Percentiles rank a stretch among this genome's conserved stretches.
These are phyloP conservation scores for Mrakia hoshinonis DNA, from an alignment of 768 basidiomycete species.

Conservation along the genomic window DNA sequence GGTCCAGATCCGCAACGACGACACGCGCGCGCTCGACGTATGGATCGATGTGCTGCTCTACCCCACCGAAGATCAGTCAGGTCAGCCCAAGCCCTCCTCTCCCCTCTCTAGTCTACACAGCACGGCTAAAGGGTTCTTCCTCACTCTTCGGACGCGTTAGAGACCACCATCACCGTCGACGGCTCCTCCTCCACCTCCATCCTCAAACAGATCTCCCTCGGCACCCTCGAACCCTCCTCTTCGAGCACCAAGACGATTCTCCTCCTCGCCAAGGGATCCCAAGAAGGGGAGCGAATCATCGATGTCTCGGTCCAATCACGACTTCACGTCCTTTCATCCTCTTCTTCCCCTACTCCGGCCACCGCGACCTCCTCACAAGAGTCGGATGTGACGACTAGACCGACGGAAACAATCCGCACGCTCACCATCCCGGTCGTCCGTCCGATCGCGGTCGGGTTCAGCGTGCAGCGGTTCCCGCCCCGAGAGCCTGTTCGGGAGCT, in stretches of 20 bases:
- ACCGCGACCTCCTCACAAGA: neutral
- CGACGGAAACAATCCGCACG: neutral
- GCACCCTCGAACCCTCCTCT: conserved; percentile 31
- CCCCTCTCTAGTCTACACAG: neutral
- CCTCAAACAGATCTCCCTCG: conserved; percentile 38
- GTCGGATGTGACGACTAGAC: neutral
- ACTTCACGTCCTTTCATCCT: neutral
- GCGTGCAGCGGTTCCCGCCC: neutral
- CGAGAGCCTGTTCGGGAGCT: neutral
- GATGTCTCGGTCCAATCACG: conserved; percentile 26
- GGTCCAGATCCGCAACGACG: conserved; percentile 61
- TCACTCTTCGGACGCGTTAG: conserved; percentile 20
- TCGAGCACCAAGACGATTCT: neutral
- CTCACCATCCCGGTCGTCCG: conserved; percentile 15
- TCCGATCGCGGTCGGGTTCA: conserved; percentile 15
- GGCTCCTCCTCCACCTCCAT: conserved; percentile 54
- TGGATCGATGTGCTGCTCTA: conserved; percentile 68
- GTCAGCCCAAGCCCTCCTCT: conserved; percentile 44
- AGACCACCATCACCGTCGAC: conserved; percentile 47
- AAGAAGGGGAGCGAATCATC: conserved; percentile 4
- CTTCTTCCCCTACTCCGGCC: neutral
- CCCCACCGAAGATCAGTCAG: conserved; percentile 65
- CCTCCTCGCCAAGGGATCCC: conserved; percentile 20
- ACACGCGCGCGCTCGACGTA: conserved; percentile 60
- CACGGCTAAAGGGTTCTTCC: neutral